Evolutionary conservation across 805 yeast species (phyloP).

Genomic region (Maudiozyma bulderi): DNA sequence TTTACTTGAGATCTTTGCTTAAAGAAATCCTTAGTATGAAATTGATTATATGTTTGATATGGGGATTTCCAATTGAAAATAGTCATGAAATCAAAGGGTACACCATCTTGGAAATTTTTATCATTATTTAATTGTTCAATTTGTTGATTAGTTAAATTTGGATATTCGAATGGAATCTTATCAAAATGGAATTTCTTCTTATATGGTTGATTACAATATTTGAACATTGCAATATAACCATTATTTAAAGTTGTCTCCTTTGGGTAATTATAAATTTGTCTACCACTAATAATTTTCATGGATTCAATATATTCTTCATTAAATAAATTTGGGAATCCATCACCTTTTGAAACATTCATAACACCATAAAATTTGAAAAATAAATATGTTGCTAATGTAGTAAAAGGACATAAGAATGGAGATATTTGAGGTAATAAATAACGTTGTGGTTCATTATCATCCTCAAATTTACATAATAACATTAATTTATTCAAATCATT

Average conservation of each 20-base stretch:
- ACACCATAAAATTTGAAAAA: constrained; percentile 26
- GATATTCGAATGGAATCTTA: not conserved
- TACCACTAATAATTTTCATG: constrained; percentile 22
- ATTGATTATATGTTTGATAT: constrained; percentile 1
- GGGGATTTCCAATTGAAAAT: constrained; percentile 17
- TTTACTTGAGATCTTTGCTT: not conserved
- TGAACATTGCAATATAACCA: constrained; percentile 21
- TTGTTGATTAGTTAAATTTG: not conserved
- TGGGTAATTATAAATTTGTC: constrained; percentile 20
- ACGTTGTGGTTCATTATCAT: constrained; percentile 8
- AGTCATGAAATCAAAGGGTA: constrained; percentile 18
- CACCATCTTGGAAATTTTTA: constrained; percentile 13
- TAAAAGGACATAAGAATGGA: constrained; percentile 25
- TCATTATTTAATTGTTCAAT: not conserved
- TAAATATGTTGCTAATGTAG: constrained; percentile 23
- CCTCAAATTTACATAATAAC: not conserved
- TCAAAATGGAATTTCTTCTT: constrained; percentile 22
- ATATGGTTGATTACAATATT: constrained; percentile 26
- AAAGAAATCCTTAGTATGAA: not conserved
- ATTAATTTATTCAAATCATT: not conserved
- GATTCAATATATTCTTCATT: constrained; percentile 2
- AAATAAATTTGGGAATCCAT: constrained; percentile 24
- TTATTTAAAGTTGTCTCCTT: constrained; percentile 23
- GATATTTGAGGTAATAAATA: constrained; percentile 15
- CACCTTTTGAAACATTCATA: constrained; percentile 17